Base-by-base conservation (phyloP, 73 alveolate genomes). In the Effrenium voratum region DNA sequence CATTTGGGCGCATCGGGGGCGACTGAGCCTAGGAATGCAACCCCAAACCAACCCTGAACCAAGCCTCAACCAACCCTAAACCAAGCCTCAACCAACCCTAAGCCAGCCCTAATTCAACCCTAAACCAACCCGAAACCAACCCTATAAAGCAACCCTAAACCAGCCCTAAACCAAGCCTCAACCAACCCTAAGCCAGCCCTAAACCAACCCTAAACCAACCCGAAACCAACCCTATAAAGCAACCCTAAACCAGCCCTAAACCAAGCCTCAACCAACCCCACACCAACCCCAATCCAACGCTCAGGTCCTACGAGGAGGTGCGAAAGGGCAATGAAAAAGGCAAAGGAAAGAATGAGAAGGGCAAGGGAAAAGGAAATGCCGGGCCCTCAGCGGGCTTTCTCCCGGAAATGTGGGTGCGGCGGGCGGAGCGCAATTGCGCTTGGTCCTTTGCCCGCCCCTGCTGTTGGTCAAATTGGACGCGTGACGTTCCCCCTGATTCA, bases 271-370 rank as follows among this genome's bases (percentile, higher is more conserved):
- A 22, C 28, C 34, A 26, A 26, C 34, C 28, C 32, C 41, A 19
- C 24, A 19, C 8, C 41, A 15, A 28, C 22, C 1, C 1, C 1
- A 16, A 12, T 0, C 16, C 32, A 40, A 34, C 2, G 16, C 46
- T 38, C 26, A 88, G 96, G 96, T 88, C 96, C 86, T 88, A 88
- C 30, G 96, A 88, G 86, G 96, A 88, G 57, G 70, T 40, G 60
- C 96, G 96, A 73, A 88, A 88, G 46, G 96, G 96, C 40, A 87
- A 72, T 43, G 95, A 87, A 16, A 87, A 87, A 30, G 95, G 95
- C 5, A 66, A 88, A 45, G 96, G 96, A 43, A 88, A 88, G 45
- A 52, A 38, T 73, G 86, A 88, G 47, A 88, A 88, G 63, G 96
- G 96, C 55, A 66, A 88, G 43, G 83, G 83, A 44, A 50, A 83